Percentiles rank a stretch among this genome's conserved stretches.
phyloP scores from a whole-genome alignment of 495 filamentous ascomycete species.

The Ascodesmis nigricans region DNA sequence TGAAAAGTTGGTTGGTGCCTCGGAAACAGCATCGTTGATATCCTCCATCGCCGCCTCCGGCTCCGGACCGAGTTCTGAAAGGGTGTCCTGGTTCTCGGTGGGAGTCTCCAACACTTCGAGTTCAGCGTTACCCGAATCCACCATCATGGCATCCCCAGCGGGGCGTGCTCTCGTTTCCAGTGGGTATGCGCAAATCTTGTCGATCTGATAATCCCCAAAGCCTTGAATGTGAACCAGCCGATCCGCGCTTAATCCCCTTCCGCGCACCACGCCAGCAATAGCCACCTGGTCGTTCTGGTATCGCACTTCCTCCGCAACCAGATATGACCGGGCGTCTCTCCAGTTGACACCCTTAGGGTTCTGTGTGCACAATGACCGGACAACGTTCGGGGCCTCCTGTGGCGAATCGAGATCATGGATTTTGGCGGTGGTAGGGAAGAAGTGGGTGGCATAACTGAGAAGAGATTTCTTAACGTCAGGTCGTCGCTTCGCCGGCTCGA shows the following conservation, averaged over 20 bases:
- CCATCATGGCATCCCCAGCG: slow-evolving; percentile 40
- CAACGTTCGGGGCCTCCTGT: slow-evolving; percentile 73
- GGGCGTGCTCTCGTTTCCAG: slow-evolving; percentile 27
- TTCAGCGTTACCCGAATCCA: slow-evolving; percentile 33
- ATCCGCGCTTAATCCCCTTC: slow-evolving; percentile 69
- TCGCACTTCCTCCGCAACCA: slow-evolving; percentile 63
- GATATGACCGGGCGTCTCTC: slow-evolving; percentile 87
- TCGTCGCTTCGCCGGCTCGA: slow-evolving; percentile 57
- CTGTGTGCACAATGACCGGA: slow-evolving; percentile 71
- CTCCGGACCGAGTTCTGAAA: slow-evolving; percentile 68
- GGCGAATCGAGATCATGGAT: slow-evolving; percentile 62
- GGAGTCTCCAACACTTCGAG: slow-evolving; percentile 41
- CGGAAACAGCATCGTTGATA: slow-evolving; percentile 31
- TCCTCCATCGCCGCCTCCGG: slow-evolving; percentile 51
- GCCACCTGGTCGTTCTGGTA: slow-evolving; percentile 41
- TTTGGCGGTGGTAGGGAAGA: slow-evolving; percentile 74
- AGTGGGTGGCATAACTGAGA: slow-evolving; percentile 77
- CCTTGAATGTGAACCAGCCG: slow-evolving; percentile 77
- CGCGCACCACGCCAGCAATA: slow-evolving; percentile 71
- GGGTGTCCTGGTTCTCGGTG: slow-evolving; percentile 53
- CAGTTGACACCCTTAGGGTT: slow-evolving; percentile 80
- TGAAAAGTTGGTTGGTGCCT: slow-evolving; percentile 29
- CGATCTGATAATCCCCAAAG: slow-evolving; percentile 88
- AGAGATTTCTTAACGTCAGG: slow-evolving; percentile 55
- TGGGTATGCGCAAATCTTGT: slow-evolving; percentile 29